Conservation (phyloP, 768 basidiomycete genomes). For the Pisolithus marmoratus region DNA sequence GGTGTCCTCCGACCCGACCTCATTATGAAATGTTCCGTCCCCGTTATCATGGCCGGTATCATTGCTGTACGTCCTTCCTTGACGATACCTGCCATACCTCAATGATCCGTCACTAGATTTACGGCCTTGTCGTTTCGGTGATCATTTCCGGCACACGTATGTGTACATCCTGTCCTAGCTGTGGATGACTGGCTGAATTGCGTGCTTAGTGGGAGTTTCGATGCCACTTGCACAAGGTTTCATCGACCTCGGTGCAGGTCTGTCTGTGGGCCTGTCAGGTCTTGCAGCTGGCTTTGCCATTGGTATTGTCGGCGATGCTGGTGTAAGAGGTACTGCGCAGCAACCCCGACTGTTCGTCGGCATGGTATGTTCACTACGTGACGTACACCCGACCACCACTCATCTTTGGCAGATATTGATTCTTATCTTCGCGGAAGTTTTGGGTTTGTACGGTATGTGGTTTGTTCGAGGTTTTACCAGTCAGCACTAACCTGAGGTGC, state of each 20-base stretch:
- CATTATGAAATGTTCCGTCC: slow-evolving; percentile 97
- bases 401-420: slow-evolving; percentile 69
- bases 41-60: slow-evolving; percentile 99
- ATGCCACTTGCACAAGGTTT: slow-evolving; percentile 95
- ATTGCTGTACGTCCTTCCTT: slow-evolving; percentile 69
- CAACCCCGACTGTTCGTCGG: slow-evolving; percentile 92
- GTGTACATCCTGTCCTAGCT: slow-evolving; percentile 27
- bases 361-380: slow-evolving; percentile 53
- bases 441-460: slow-evolving; percentile 78
- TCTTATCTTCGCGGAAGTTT: slow-evolving; percentile 94
- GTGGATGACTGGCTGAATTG: not conserved
- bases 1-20: slow-evolving; percentile 92
- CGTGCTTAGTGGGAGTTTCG: slow-evolving; percentile 48
- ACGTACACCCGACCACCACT: not conserved
- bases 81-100: not conserved
- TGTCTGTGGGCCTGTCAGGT: slow-evolving; percentile 90
- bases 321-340: slow-evolving; percentile 96
- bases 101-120: slow-evolving; percentile 50
- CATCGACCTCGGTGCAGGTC: slow-evolving; percentile 89
- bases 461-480: not conserved
- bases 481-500: not conserved
- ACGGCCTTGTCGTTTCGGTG: slow-evolving; percentile 98
- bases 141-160: slow-evolving; percentile 83
- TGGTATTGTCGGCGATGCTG: slow-evolving; percentile 98
- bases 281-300: slow-evolving; percentile 96